A percentile compares a stretch with the other conserved stretches of the same genome.
phyloP scores from a whole-genome alignment of 306 rosid genomes.

The Ammopiptanthus mongolicus region DNA sequence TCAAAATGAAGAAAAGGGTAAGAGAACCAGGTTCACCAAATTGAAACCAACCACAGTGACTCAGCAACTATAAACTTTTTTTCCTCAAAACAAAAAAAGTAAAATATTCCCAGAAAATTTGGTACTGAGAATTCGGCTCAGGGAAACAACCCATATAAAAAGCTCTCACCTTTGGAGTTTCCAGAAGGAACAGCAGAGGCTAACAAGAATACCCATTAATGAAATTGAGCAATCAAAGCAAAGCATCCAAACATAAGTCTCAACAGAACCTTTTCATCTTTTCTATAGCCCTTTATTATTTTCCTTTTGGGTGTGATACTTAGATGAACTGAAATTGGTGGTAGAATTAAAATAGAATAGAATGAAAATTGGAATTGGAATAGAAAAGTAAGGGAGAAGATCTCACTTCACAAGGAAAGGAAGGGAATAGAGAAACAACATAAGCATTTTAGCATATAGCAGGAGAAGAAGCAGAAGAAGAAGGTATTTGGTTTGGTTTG shows the following conservation, averaged over 20 bases:
- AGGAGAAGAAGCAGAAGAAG: not conserved
- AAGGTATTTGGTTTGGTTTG: not conserved
- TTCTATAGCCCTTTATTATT: not conserved
- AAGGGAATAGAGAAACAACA: not conserved
- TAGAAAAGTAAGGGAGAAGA: slow-evolving; percentile 28
- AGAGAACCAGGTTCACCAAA: slow-evolving; percentile 1
- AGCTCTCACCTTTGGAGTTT: slow-evolving; percentile 51
- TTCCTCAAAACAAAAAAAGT: too few species aligned
- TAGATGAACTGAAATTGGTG: not conserved
- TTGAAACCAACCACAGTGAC: not conserved
- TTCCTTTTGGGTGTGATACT: not conserved
- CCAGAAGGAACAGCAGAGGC: slow-evolving; percentile 45
- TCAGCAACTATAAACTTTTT: not conserved
- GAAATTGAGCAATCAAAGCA: slow-evolving; percentile 31
- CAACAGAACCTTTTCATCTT: not conserved
- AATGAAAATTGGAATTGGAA: not conserved
- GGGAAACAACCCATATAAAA: slow-evolving; percentile 1
- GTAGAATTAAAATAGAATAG: not conserved
- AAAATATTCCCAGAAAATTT: not conserved
- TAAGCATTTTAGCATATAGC: not conserved
- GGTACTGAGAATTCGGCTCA: not conserved
- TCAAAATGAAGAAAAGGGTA: not conserved
- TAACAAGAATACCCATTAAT: slow-evolving; percentile 40
- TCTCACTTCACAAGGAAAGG: not conserved
- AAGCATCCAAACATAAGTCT: not conserved